Evolutionary conservation across 1,284 basidiomycete species (phyloP).

Genomic region (Fomes fomentarius): DNA sequence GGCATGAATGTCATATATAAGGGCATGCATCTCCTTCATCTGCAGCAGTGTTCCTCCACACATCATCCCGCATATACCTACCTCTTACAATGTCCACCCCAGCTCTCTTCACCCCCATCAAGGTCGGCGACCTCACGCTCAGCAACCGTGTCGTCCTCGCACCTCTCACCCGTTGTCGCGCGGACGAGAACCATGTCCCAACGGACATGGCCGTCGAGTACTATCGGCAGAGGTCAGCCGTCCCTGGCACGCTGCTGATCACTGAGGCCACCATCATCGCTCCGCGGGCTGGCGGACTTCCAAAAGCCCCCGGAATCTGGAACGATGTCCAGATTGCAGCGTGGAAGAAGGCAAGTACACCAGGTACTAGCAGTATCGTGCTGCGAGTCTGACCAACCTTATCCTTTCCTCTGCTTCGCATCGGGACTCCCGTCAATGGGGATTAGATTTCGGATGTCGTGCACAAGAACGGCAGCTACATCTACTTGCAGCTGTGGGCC

Average conservation of each 20-base stretch:
- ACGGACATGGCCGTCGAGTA: constrained; percentile 42
- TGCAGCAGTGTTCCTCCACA: no score
- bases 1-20: no score
- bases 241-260: constrained; percentile 51
- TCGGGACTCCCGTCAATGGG: no score
- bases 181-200: constrained; percentile 31
- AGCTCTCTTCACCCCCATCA: constrained; percentile 48
- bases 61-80: no score
- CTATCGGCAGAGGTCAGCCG: constrained; percentile 49
- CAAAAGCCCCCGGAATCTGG: constrained; percentile 47
- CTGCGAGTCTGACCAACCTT: no score
- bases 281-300: constrained; percentile 39
- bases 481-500: constrained; percentile 49
- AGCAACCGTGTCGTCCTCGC: constrained; percentile 51
- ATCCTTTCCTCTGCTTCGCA: no score
- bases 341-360: constrained; percentile 46
- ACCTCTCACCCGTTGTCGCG: constrained; percentile 47
- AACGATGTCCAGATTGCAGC: constrained; percentile 45
- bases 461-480: constrained; percentile 33
- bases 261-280: constrained; percentile 51
- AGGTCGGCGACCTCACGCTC: constrained; percentile 44
- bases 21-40: no score
- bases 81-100: not conserved
- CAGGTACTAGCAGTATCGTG: no score
- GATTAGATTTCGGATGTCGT: constrained; percentile 24